A percentile compares a stretch with the other conserved stretches of the same genome.
Evolutionary conservation across 106 monocot species (phyloP).

Genomic region (Chionographis japonica): DNA sequence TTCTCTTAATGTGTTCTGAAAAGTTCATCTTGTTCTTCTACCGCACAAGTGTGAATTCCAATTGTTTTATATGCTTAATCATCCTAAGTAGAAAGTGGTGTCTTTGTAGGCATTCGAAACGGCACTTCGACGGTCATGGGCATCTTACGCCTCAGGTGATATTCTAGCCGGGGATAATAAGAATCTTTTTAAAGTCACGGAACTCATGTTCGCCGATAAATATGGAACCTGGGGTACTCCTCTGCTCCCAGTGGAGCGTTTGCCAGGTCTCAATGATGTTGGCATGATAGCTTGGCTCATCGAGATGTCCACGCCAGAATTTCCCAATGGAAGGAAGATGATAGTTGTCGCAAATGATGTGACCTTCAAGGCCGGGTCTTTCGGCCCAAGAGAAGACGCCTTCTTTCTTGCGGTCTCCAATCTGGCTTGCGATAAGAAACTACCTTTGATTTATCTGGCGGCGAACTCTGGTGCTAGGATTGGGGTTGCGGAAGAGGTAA

Average conservation of each 20-base stretch:
- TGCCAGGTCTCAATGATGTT: slow-evolving; percentile 68
- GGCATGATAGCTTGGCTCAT: slow-evolving; percentile 96
- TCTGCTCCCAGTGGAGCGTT: slow-evolving; percentile 47
- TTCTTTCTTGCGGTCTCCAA: slow-evolving; percentile 84
- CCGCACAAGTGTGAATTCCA: not conserved
- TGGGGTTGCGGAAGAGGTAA: slow-evolving; percentile 86
- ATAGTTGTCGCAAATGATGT: slow-evolving; percentile 89
- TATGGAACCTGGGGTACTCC: slow-evolving; percentile 66
- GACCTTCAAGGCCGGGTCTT: slow-evolving; percentile 88
- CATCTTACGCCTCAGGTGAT: slow-evolving; percentile 18
- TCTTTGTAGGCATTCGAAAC: slow-evolving; percentile 80
- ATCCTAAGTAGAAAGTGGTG: not conserved
- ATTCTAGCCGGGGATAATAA: slow-evolving; percentile 12
- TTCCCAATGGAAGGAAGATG: slow-evolving; percentile 74
- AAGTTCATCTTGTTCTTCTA: not conserved
- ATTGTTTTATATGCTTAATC: not conserved
- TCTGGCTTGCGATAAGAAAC: slow-evolving; percentile 72
- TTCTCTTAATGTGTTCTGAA: not conserved
- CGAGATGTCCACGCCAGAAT: slow-evolving; percentile 83
- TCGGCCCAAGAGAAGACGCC: slow-evolving; percentile 93
- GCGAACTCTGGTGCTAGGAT: slow-evolving; percentile 95
- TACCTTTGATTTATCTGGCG: slow-evolving; percentile 87
- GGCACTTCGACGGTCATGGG: slow-evolving; percentile 59
- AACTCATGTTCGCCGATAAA: slow-evolving; percentile 75
- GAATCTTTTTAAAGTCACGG: slow-evolving; percentile 46